Percentiles rank a stretch among this genome's conserved stretches.
Evolutionary conservation across 495 filamentous ascomycete genomes (phyloP).

Genomic region (Aspergillus funiculosus): DNA sequence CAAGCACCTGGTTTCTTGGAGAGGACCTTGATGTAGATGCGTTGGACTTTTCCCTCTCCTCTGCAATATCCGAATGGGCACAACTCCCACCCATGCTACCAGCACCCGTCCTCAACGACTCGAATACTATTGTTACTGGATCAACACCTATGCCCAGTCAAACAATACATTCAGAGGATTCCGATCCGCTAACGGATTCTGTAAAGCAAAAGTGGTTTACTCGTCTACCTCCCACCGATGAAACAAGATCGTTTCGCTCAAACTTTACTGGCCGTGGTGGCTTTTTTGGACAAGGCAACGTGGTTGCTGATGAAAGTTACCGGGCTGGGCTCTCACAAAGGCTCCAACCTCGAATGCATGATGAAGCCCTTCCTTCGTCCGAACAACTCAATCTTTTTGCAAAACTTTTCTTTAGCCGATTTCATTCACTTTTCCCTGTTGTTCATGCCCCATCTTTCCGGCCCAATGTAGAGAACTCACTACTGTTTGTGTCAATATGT

Average conservation of each 20-base stretch:
- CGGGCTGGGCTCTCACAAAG: constrained; percentile 24
- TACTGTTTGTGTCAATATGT: constrained; percentile 30
- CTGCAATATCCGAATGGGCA: constrained; percentile 25
- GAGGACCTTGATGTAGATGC: constrained; percentile 25
- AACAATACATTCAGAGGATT: not conserved
- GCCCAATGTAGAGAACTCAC: constrained; percentile 25
- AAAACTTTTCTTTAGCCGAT: constrained; percentile 28
- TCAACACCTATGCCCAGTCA: not conserved
- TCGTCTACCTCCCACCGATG: constrained; percentile 9
- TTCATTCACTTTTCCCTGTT: constrained; percentile 26
- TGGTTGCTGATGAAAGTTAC: constrained; percentile 23
- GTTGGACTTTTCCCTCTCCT: constrained; percentile 22
- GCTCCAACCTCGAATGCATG: constrained; percentile 21
- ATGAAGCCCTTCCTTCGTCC: constrained; percentile 23
- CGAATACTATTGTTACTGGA: not conserved
- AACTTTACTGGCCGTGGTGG: not conserved
- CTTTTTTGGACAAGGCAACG: constrained; percentile 7
- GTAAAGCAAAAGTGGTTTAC: constrained; percentile 23
- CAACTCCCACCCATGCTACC: constrained; percentile 11
- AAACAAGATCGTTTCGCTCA: not conserved
- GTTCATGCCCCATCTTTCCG: constrained; percentile 29
- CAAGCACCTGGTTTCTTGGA: constrained; percentile 22
- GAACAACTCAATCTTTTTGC: constrained; percentile 28
- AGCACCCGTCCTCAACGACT: not conserved
- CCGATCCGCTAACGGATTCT: not conserved